Percentiles rank a stretch among this genome's conserved stretches.
Evolutionary conservation across 148 eudicot genomes (phyloP).

Genomic region (Nepenthes gracilis): DNA sequence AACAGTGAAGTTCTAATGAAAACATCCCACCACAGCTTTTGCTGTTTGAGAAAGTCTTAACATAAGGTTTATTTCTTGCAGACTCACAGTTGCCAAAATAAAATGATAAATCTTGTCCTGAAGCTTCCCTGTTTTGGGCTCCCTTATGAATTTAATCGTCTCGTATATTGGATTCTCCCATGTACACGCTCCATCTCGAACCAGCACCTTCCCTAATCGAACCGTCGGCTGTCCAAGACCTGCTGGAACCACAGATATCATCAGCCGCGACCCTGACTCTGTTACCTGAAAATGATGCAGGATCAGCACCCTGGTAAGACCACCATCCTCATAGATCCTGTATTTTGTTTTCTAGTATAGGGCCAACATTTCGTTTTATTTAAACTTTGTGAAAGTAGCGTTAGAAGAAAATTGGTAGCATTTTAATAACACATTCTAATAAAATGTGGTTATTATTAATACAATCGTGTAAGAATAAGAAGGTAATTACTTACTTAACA

Average conservation of each 20-base stretch:
- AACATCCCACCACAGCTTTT: not conserved
- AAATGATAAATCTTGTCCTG: constrained; percentile 66
- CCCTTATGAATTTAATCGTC: constrained; percentile 59
- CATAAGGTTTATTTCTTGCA: constrained; percentile 3
- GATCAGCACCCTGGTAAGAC: constrained; percentile 7
- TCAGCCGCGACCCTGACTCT: constrained; percentile 38
- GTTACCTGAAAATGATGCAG: constrained; percentile 51
- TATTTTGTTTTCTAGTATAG: not conserved
- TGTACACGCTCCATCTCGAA: constrained; percentile 65
- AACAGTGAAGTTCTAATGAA: constrained; percentile 1
- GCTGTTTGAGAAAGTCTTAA: not conserved
- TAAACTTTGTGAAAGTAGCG: no score
- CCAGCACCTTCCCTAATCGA: constrained; percentile 53
- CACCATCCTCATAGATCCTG: not conserved
- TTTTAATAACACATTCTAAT: no score
- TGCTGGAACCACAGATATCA: constrained; percentile 69
- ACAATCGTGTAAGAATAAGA: no score
- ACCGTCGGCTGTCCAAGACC: constrained; percentile 89
- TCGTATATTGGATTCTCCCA: constrained; percentile 92
- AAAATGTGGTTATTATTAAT: no score
- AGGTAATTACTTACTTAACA: no score
- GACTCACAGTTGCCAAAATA: constrained; percentile 61
- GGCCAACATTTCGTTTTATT: no score
- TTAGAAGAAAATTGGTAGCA: no score
- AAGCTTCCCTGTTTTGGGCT: constrained; percentile 55